These are phyloP conservation scores for Silybum marianum DNA, from an alignment of 129 eudicot species.

Conservation along the genomic window DNA sequence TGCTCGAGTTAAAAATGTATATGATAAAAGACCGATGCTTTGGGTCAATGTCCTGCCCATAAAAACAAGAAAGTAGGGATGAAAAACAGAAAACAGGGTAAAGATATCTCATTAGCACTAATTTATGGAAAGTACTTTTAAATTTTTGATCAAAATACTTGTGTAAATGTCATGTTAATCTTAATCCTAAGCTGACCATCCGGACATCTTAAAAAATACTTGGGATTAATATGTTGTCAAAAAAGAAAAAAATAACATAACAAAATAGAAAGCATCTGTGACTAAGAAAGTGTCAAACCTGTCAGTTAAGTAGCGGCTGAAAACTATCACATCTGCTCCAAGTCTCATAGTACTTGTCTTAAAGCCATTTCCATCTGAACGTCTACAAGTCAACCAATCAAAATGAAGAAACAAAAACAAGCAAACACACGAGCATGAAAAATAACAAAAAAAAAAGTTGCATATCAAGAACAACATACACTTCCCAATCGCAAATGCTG, in stretches of 20 bases:
- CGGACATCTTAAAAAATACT: too few species aligned
- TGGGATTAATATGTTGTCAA: too few species aligned
- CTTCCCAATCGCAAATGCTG: conserved; percentile 63
- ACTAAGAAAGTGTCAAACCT: too few species aligned
- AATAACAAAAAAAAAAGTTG: not conserved
- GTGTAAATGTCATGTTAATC: too few species aligned
- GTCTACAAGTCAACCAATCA: conserved; percentile 48
- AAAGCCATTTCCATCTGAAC: conserved; percentile 85
- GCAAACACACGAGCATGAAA: not conserved
- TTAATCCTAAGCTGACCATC: too few species aligned
- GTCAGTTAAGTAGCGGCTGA: conserved; percentile 44
- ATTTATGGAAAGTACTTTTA: not conserved
- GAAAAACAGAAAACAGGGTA: not conserved
- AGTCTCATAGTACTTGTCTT: conserved; percentile 80
- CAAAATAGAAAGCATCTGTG: too few species aligned
- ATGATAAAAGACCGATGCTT: conserved; percentile 83
- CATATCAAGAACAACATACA: conserved; percentile 47
- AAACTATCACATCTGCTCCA: conserved; percentile 75
- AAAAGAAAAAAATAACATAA: too few species aligned
- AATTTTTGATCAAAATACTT: too few species aligned
- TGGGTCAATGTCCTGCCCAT: conserved; percentile 48
- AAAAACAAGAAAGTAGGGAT: not conserved
- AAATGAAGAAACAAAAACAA: conserved; percentile 33
- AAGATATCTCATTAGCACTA: not conserved
- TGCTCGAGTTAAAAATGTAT: conserved; percentile 59